Base-by-base conservation (phyloP, 495 filamentous ascomycete species). In the Margaritispora aquatica region DNA sequence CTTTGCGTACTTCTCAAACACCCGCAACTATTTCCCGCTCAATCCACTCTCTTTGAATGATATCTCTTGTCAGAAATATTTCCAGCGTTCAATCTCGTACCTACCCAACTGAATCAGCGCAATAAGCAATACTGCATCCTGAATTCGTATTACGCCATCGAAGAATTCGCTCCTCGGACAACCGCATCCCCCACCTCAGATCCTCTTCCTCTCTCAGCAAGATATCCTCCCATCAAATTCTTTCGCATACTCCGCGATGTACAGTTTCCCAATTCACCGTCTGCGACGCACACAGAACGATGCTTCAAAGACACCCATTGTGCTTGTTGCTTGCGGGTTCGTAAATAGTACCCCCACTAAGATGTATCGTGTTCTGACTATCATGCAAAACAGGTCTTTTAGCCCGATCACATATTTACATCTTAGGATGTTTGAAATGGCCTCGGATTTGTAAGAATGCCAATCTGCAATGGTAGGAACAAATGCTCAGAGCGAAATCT, bases 401-500 rank as follows among this genome's bases (percentile, higher is more conserved):
- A 89, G 84, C 56, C 92, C 90, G 19, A 84, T 88, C 63, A 96
- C 90, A 26, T 91, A 86, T 71, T 82, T 96, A 27, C 90, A 96
- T 70, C 78, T 96, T 54, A 89, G 91, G 69, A 93, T 96, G 90
- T 96, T 96, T 68, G 92, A 95, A 64, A 90, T 44, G 38, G 38
- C 38, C 15, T 8, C 38, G 19, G 38, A 44, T 44, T 44, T 44
- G 38, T 44, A 44, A 44, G 38, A n/a, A 7, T 2, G 17, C 38
- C 38, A 7, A 10, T 44, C 3, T 10, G 19, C 19, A 2, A 3
- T 9, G 17, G 38, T 17, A 44, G 38, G 38, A 2, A 44, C 11
- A 44, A 8, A 44, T 44, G 19, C 38, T 44, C 10, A 44, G 7
- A 44, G 3, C 2, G 2, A 2, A n/a, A 44, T 44, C 15, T 9